Evolutionary conservation across 768 basidiomycete genomes (phyloP).

Genomic region (Mycena alexandri): DNA sequence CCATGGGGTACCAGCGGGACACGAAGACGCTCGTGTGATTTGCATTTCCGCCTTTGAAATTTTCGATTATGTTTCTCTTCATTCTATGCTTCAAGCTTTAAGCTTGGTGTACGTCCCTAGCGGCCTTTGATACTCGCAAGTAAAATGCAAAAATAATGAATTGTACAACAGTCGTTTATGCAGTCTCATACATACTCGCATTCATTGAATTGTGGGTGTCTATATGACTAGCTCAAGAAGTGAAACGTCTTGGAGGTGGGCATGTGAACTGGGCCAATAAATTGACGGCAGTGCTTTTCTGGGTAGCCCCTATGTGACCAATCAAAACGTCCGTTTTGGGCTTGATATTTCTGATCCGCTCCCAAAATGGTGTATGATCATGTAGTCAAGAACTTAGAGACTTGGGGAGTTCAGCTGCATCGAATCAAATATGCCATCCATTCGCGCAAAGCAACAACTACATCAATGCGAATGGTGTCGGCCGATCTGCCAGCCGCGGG

Average conservation of each 20-base stretch:
- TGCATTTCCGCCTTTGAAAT: background rate
- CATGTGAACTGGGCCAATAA: too few relatives aligned
- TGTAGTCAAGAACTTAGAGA: too few relatives aligned
- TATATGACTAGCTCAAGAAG: too few relatives aligned
- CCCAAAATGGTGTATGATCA: too few relatives aligned
- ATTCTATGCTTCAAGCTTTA: conserved; percentile 2
- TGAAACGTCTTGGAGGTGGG: too few relatives aligned
- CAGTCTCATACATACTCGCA: too few relatives aligned
- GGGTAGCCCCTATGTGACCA: too few relatives aligned
- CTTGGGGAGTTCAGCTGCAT: too few relatives aligned
- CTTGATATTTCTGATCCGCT: background rate
- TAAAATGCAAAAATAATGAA: conserved; percentile 19
- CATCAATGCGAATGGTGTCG: conserved; percentile 62
- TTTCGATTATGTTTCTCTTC: background rate
- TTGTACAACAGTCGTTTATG: background rate
- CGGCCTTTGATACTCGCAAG: background rate
- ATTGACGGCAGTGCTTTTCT: too few relatives aligned
- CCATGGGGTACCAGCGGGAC: conserved; percentile 30
- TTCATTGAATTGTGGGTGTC: too few relatives aligned
- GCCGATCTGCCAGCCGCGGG: conserved; percentile 76
- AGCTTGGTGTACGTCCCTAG: background rate
- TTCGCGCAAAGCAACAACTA: conserved; percentile 35
- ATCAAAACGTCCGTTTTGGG: background rate
- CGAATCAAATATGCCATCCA: background rate
- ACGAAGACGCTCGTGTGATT: conserved; percentile 5